Conservation (phyloP, 371 early-diverging fungal genomes). For the Zychaea mexicana region DNA sequence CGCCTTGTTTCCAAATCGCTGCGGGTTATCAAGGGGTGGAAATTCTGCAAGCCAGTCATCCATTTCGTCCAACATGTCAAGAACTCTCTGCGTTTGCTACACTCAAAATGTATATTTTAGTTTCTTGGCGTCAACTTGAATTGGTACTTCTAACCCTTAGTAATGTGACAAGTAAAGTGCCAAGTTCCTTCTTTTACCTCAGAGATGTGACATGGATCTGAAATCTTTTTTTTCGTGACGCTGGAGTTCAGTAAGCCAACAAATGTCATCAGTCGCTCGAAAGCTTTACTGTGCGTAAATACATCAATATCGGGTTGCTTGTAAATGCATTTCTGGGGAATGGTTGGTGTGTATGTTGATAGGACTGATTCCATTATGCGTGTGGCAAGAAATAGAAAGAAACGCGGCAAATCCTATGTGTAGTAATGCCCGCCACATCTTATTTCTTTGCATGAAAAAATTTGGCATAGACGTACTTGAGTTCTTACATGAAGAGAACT, state of each 20-base stretch:
- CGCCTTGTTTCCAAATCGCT: slow-evolving; percentile 81
- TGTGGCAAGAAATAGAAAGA: background rate
- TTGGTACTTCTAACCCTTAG: no score
- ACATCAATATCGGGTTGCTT: slow-evolving; percentile 53
- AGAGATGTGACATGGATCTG: slow-evolving; percentile 59
- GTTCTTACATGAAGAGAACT: no score
- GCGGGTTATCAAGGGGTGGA: slow-evolving; percentile 73
- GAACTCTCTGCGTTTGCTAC: slow-evolving; percentile 56
- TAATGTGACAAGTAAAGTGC: background rate
- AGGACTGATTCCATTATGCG: background rate
- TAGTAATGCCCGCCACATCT: background rate
- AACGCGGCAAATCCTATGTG: background rate
- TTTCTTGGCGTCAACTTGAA: no score
- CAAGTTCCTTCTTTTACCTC: slow-evolving; percentile 28
- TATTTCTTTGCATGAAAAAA: no score
- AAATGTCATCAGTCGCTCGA: slow-evolving; percentile 73
- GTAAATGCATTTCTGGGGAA: slow-evolving; percentile 60
- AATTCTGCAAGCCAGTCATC: slow-evolving; percentile 74
- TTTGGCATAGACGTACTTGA: no score
- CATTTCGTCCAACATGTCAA: slow-evolving; percentile 66
- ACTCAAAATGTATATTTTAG: background rate
- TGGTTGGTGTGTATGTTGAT: slow-evolving; percentile 21
- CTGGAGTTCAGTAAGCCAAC: slow-evolving; percentile 70
- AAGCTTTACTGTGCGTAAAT: slow-evolving; percentile 69
- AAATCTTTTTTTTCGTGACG: slow-evolving; percentile 59